Conservation (phyloP, 106 monocot genomes). For the Vanilla planifolia region DNA sequence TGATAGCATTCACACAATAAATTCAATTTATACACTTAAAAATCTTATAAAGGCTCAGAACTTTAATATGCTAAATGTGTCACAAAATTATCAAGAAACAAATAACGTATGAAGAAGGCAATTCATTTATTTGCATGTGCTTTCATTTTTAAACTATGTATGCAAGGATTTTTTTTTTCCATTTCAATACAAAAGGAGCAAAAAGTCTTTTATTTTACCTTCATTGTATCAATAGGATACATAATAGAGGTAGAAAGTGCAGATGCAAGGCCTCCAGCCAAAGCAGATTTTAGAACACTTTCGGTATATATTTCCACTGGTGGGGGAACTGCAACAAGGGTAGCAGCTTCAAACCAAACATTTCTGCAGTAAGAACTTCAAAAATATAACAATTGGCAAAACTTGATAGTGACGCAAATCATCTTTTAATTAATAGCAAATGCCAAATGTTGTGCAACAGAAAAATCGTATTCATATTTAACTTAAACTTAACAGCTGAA, state of each 20-base stretch:
- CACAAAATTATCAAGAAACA: neutral
- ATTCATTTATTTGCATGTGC: neutral
- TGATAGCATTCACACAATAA: too few species aligned
- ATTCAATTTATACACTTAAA: too few species aligned
- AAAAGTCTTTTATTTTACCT: constrained; percentile 19
- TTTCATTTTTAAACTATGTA: too few species aligned
- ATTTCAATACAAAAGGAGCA: constrained; percentile 3
- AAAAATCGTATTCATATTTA: neutral
- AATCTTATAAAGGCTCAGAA: too few species aligned
- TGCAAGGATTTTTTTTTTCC: neutral
- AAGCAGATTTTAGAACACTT: constrained; percentile 52
- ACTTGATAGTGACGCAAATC: neutral
- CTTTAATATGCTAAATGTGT: too few species aligned
- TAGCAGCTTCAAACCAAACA: constrained; percentile 69
- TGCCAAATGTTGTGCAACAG: neutral
- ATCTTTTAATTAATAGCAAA: neutral
- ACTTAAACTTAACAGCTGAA: neutral
- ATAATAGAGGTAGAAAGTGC: constrained; percentile 52
- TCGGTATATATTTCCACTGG: constrained; percentile 55
- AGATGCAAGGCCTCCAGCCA: constrained; percentile 62
- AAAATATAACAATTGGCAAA: constrained; percentile 1
- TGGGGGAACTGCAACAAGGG: constrained; percentile 51
- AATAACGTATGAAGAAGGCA: constrained; percentile 1
- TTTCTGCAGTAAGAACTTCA: constrained; percentile 17
- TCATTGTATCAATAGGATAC: constrained; percentile 58